Base-by-base conservation (phyloP, 331 rosid species). In the Quercus phellos region DNA sequence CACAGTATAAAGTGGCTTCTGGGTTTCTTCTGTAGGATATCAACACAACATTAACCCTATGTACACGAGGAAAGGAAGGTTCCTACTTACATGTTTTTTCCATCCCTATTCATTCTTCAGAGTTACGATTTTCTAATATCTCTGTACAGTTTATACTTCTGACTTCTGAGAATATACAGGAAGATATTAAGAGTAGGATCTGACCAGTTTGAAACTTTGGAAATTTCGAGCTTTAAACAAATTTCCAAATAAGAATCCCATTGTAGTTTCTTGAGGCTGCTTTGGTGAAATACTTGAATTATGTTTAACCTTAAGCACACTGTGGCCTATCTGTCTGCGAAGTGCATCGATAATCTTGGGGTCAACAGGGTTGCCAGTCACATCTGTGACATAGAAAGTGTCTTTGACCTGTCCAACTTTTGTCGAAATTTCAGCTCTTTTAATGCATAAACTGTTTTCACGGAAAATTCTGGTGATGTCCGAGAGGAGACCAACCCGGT, bases 401-500 rank as follows among this genome's bases (percentile, higher is more conserved):
- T 92, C 96, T 16, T 81, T 83, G 24, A 92, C 98, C 84, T 87
- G 93, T 61, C 94, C 90, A 2, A 83, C 84, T 78, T 84, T 78
- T 2, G 99, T 95, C 32, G 92, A 89, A 64, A 95, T 93, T 84
- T 95, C 99, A 7, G 99, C 99, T 86, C 99, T 83, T 82, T 76
- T 94, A 84, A 94, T 78, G 22, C 89, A 82, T 60, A 95, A 80
- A 86, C 99, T 90, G 85, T 95, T 92, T 84, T 95, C 99, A 18
- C 99, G 85, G 82, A 95, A 95, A 71, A 92, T 81, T 79, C 99
- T 86, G 18, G 98, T 95, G 83, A 95, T 93, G 60, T 95, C 98
- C 2, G 99, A 91, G 63, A 95, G 98, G 63, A 90, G 98, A 59
- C 98, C 96, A 16, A 85, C 81, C 67, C 97, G 87, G 83, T 93